phyloP scores from a whole-genome alignment of 768 basidiomycete genomes.

The Hericium erinaceus region DNA sequence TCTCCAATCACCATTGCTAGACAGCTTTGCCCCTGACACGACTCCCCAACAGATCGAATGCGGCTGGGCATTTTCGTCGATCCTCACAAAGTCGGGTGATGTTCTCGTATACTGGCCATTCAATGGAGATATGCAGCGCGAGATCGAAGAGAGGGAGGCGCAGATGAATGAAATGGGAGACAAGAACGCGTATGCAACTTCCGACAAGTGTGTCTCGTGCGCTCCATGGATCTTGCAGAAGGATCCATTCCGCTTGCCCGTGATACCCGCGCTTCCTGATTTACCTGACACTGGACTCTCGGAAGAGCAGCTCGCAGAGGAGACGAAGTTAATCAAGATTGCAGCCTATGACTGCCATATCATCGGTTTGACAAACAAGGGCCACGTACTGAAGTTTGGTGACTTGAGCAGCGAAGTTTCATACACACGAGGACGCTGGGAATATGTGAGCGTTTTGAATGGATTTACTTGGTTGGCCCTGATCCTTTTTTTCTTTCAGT shows the following conservation, averaged over 20 bases:
- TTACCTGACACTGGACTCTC: slow-evolving; percentile 25
- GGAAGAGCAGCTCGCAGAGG: slow-evolving; percentile 16
- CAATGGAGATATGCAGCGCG: slow-evolving; percentile 30
- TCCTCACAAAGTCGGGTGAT: slow-evolving; percentile 63
- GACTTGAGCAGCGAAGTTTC: slow-evolving; percentile 33
- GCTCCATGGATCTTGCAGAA: slow-evolving; percentile 44
- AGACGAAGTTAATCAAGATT: slow-evolving; percentile 60
- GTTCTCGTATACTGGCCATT: slow-evolving; percentile 73
- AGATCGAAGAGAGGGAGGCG: slow-evolving; percentile 29
- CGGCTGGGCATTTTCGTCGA: slow-evolving; percentile 73
- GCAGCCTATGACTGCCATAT: slow-evolving; percentile 68
- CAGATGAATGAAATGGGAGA: slow-evolving; percentile 36
- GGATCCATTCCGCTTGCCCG: slow-evolving; percentile 50
- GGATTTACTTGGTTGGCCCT: too few species aligned
- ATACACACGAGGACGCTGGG: slow-evolving; percentile 39
- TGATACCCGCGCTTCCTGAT: slow-evolving; percentile 52
- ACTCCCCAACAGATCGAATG: slow-evolving; percentile 58
- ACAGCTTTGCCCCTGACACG: slow-evolving; percentile 35
- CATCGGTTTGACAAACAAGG: slow-evolving; percentile 71
- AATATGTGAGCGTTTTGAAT: slow-evolving; percentile 48
- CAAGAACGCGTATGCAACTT: slow-evolving; percentile 24
- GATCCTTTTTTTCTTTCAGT: slow-evolving; percentile 28
- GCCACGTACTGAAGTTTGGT: slow-evolving; percentile 64
- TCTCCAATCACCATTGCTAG: slow-evolving; percentile 32
- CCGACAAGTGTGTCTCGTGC: slow-evolving; percentile 46